Percentiles rank a stretch among this genome's conserved stretches.
These are phyloP conservation scores for Gamarada debralockiae DNA, from an alignment of 495 filamentous ascomycete species.

Conservation along the genomic window DNA sequence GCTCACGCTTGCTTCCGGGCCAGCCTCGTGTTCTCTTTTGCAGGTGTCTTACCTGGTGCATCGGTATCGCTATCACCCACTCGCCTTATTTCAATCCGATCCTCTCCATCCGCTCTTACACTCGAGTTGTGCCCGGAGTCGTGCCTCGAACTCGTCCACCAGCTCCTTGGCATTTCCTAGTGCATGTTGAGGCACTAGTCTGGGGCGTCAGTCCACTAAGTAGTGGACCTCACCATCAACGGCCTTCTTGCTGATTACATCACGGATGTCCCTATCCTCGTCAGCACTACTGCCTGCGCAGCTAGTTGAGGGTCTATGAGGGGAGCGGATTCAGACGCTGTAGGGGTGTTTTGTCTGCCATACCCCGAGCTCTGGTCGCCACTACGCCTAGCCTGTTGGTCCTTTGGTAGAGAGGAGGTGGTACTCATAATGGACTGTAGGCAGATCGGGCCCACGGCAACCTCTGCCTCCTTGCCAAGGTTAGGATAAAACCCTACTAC, in stretches of 20 bases:
- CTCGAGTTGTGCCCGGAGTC: background rate
- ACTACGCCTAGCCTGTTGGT: too few relatives aligned
- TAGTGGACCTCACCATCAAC: conserved; percentile 9
- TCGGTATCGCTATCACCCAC: background rate
- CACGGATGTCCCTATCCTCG: background rate
- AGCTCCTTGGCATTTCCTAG: conserved; percentile 12
- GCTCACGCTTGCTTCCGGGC: too few relatives aligned
- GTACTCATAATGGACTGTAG: too few relatives aligned
- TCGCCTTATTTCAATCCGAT: background rate
- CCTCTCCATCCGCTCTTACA: background rate
- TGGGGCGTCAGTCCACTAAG: conserved; percentile 3
- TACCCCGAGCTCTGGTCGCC: too few relatives aligned
- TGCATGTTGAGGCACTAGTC: conserved; percentile 2
- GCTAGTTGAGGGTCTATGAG: background rate
- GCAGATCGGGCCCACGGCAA: too few relatives aligned
- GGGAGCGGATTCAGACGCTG: background rate
- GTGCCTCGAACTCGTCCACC: conserved; percentile 6
- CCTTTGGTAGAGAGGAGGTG: too few relatives aligned
- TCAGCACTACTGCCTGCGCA: background rate
- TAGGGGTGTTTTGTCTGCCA: too few relatives aligned
- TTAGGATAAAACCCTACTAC: too few relatives aligned
- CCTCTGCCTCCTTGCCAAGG: too few relatives aligned
- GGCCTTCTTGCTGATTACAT: background rate
- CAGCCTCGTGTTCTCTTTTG: background rate
- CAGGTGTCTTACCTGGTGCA: background rate